Base-by-base conservation (phyloP, 176 grass and related monocot species). In the Pontederia paniculata region DNA sequence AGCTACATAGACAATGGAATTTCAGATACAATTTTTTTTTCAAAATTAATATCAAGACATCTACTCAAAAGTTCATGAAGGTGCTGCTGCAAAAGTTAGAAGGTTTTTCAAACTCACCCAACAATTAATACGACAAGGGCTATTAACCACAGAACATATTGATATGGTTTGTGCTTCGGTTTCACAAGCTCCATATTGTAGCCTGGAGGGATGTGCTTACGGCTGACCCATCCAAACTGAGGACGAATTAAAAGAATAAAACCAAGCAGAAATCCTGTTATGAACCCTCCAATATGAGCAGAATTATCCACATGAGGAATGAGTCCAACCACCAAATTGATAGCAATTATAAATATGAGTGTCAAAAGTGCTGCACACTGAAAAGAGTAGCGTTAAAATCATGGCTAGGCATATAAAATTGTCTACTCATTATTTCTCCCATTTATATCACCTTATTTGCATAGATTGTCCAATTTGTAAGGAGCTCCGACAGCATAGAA, bases 171-270 rank as follows among this genome's bases (percentile, higher is more conserved):
- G 70, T 63, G 25, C 49, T 63, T 73, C 23, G 70, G 58, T 54
- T 62, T 73, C 18, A 25, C 17, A 18, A 70, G 55, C 17, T 48
- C 2, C 14, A 63, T 63, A 41, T 54, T 42, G 25, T 62, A 54
- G 21, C 48, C 70, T 9, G 68, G 68, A 48, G 67, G 67, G 44
- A 70, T 58, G 67, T 58, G 67, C 43, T 58, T 48, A 31, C 54
- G 67, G 21, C 55, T 70, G 45, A 61, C 52, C 46, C 55, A 61
- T 14, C 69, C 56, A 60, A 51, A 14, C 23, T 61, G 55, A 61
- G 69, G 70, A 52, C 70, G 58, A 37, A 73, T 73, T 21, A 73
- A 50, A 62, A 73, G 70, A 28, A 63, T 11, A 54, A 73, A 73
- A 8, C 70, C 70, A 53, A 73, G 70, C 8, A 73, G 49, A 45